Conservation (phyloP, 345 rosid genomes). For the Syzygium jambos region DNA sequence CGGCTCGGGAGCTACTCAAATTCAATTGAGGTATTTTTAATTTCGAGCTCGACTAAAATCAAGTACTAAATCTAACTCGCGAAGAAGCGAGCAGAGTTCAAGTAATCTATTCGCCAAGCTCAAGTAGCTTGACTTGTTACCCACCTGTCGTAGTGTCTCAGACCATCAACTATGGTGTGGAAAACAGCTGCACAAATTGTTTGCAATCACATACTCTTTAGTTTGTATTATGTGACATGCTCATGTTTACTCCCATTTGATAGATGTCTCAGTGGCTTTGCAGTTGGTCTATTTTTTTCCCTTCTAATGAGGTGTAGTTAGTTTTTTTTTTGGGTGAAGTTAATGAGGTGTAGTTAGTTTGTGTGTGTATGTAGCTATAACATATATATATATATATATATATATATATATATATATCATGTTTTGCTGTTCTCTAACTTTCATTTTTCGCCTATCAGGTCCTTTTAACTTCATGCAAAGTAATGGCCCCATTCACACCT, state of each 20-base stretch:
- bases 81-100: not conserved
- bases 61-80: not conserved
- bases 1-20: not conserved
- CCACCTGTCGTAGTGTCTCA: not conserved
- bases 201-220: not conserved
- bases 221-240: not conserved
- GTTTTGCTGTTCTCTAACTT: not conserved
- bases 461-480: conserved; percentile 89
- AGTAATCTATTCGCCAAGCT: not conserved
- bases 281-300: not conserved
- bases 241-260: not conserved
- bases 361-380: not conserved
- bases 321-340: too few relatives aligned
- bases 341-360: not conserved
- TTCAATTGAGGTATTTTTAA: not conserved
- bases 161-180: not conserved
- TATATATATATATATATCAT: too few relatives aligned
- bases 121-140: not conserved
- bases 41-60: not conserved
- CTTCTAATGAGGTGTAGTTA: not conserved
- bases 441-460: conserved; percentile 44
- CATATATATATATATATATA: too few relatives aligned
- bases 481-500: conserved; percentile 98
- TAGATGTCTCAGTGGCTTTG: not conserved
- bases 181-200: not conserved